Base-by-base conservation (phyloP, 192 early-diverging fungal genomes). In the Backusella psychrophila region DNA sequence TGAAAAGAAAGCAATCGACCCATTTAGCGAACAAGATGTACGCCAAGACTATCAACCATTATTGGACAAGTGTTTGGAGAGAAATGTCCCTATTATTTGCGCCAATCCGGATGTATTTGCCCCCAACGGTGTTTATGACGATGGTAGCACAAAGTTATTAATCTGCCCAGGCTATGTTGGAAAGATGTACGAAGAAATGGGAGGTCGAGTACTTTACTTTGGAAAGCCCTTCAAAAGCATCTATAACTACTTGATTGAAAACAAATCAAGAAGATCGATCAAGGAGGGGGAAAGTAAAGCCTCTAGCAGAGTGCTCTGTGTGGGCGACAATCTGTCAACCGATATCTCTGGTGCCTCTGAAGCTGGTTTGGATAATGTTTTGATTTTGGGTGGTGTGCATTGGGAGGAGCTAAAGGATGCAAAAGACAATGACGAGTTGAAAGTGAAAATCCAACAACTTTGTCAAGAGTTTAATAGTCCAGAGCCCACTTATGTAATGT, bases 21-120 rank as follows among this genome's bases (percentile, higher is more conserved):
- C 7, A 3, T 68, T 46, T 41, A 39, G 63, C 6, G 73, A 81
- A 53, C 26, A 67, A 3, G n/a, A 14, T 5, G 76, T 81, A 9
- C 29, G 39, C 4, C 29, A 42, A 11, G 68, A 81, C 65, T 81
- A 78, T 66, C 15, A 33, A 0, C 52, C 80, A 8, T 53, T 81
- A 11, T 72, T 81, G 9, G 53, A 74, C 12, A 65, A 15, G 3
- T 74, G 76, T 42, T 26, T 56, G 29, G 11, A 26, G 6, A 35
- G 44, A n/a, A 21, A 71, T 2, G 7, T 81, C 7, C 80, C 80
- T 23, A 53, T 81, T 21, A 49, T 81, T 3, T 81, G 80, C 41
- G 76, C 77, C 6, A 81, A 81, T 35, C 80, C 80, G 12, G 80
- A 81, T 26, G 76, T 81, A 33, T 71, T 66, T 31, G 75, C 80